These are phyloP conservation scores for Penicillium steckii DNA, from an alignment of 495 filamentous ascomycete species.

Conservation along the genomic window DNA sequence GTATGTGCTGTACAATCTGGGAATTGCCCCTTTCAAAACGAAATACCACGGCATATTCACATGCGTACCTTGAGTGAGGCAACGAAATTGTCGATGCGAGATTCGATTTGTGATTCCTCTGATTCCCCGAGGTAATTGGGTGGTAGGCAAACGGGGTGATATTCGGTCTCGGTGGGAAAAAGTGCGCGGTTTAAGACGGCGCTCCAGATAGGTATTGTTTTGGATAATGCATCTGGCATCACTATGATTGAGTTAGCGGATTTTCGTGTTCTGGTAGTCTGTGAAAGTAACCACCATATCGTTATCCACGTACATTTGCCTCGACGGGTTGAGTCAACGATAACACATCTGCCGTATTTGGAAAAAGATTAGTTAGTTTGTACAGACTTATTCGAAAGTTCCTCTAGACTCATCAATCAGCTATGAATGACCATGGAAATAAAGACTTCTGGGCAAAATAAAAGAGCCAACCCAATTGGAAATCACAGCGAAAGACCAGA, in stretches of 20 bases:
- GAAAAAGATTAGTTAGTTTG: constrained; percentile 5
- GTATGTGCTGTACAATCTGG: no score
- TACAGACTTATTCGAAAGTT: background rate
- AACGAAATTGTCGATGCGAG: constrained; percentile 65
- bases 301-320: constrained; percentile 67
- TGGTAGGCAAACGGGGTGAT: constrained; percentile 61
- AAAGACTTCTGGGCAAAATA: no score
- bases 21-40: no score
- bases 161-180: constrained; percentile 56
- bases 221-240: constrained; percentile 90
- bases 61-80: constrained; percentile 51
- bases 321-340: constrained; percentile 91
- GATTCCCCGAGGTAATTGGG: constrained; percentile 65
- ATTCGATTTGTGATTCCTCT: constrained; percentile 78
- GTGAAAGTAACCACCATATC: background rate
- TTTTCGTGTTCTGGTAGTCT: constrained; percentile 9
- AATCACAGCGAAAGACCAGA: background rate
- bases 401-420: no score
- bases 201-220: constrained; percentile 94
- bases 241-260: constrained; percentile 35
- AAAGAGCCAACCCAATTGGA: background rate
- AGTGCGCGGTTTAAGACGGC: constrained; percentile 77
- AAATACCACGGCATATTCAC: background rate
- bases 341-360: constrained; percentile 74
- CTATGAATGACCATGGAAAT: no score